Evolutionary conservation across 441 rosid species (phyloP).

Genomic region (Lepidium campestre): DNA sequence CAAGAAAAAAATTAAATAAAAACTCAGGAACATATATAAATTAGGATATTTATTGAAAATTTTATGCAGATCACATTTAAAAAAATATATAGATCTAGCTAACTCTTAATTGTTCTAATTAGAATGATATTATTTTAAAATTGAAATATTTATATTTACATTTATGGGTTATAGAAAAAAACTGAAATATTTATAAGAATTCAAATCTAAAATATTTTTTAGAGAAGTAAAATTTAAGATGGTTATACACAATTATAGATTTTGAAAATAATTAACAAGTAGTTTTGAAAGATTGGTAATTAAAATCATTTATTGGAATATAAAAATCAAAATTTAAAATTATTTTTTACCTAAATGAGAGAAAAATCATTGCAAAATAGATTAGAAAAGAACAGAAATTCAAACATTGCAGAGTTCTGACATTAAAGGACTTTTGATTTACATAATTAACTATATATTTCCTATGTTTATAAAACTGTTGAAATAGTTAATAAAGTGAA

Average conservation of each 20-base stretch:
- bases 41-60: not conserved
- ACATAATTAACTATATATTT: not conserved
- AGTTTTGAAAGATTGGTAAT: not conserved
- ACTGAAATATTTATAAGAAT: not conserved
- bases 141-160: too few relatives aligned
- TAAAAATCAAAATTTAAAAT: not conserved
- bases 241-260: too few relatives aligned
- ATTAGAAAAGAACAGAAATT: not conserved
- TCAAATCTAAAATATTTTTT: too few relatives aligned
- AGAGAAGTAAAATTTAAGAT: too few relatives aligned
- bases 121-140: too few relatives aligned
- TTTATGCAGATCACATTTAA: not conserved
- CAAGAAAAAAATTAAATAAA: not conserved
- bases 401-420: conserved; percentile 8
- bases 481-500: not conserved
- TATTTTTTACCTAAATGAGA: not conserved
- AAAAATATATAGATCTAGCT: not conserved
- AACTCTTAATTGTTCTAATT: not conserved
- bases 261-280: not conserved
- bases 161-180: too few relatives aligned
- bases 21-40: not conserved
- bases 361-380: not conserved
- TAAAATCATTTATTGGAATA: not conserved
- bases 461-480: conserved; percentile 1
- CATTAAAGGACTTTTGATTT: not conserved